These are phyloP conservation scores for Colletotrichum euphorbiae DNA, from an alignment of 2,329 filamentous ascomycete species.

Conservation along the genomic window DNA sequence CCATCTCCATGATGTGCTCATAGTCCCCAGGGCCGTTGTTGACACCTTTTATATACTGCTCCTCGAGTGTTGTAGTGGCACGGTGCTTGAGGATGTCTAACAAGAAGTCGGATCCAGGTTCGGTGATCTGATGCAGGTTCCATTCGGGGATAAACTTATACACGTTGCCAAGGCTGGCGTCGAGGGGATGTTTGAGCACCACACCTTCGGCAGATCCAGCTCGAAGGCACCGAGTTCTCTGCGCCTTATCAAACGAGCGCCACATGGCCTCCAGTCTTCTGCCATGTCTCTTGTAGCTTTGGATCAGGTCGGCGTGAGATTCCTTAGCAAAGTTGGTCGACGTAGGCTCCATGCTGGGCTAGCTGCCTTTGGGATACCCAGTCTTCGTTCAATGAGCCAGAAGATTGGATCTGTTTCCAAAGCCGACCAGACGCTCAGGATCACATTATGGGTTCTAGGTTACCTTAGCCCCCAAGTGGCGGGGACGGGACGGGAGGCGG, in stretches of 20 bases:
- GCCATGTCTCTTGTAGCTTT: background rate
- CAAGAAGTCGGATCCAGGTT: constrained; percentile 50
- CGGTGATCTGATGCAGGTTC: constrained; percentile 56
- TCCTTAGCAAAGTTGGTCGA: too few species aligned
- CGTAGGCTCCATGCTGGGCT: too few species aligned
- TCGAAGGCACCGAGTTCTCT: background rate
- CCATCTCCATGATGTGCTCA: background rate
- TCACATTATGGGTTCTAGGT: too few species aligned
- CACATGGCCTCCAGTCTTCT: background rate
- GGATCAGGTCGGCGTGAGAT: background rate
- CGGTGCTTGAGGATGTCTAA: constrained; percentile 55
- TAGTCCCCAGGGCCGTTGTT: constrained; percentile 27
- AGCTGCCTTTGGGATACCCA: too few species aligned
- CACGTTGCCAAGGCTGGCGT: background rate
- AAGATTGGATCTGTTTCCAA: too few species aligned
- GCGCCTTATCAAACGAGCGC: background rate
- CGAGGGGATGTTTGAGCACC: background rate
- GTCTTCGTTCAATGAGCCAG: too few species aligned
- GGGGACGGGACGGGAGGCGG: too few species aligned
- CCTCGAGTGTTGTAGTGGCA: constrained; percentile 48
- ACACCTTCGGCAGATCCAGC: background rate
- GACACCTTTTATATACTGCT: constrained; percentile 51
- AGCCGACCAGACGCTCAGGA: too few species aligned
- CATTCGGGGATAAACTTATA: constrained; percentile 56
- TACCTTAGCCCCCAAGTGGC: too few species aligned